Base-by-base conservation (phyloP, 1,284 basidiomycete species). In the Trichosporon faecale region DNA sequence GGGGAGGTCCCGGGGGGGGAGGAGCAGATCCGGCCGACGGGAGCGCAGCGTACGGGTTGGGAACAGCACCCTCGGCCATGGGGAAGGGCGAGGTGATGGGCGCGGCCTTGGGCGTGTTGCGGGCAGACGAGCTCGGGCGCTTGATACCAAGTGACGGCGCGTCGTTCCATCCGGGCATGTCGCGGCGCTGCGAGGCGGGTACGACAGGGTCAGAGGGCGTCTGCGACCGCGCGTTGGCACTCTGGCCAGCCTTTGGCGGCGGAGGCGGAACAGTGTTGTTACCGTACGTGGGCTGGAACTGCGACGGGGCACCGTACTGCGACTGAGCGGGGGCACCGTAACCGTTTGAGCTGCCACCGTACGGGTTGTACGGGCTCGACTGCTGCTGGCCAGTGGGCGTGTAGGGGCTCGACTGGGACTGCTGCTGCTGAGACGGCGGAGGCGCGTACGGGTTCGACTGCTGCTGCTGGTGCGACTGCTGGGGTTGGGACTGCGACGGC, bases 11-110 rank as follows among this genome's bases (percentile, higher is more conserved):
- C 3, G 31, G 31, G 55, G 79, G 74, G 14, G 77, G 77, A 2
- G 75, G 73, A n/a, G 40, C 67, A 16, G 64, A 6, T 14, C 35
- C 35, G 5, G 66, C 67, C 21, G 70, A 66, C 7, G 86, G 86
- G 12, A 65, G 52, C 25, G 66, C 52, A 12, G 23, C 37, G n/a
- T 65, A 70, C n/a, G 61, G 57, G n/a, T 25, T 29, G 33, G 52
- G 31, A 23, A 35, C 64, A 25, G 49, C 64, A 25, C 74, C 72
- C 25, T 80, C 77, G 65, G 80, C 86, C 75, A 92, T 93, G 8
- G 94, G 92, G 89, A 98, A 97, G 0, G 95, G 95, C 29, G 92
- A 89, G 16, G 90, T 90, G 81, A 98, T 96, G 0, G 92, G 88
- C 3, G 86, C 85, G 0, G 88, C 88, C 76, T 91, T 91, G 9